Percentiles rank a stretch among this genome's conserved stretches.
Conservation (phyloP, 208 protist genomes). For the Tritrichomonas foetus region DNA sequence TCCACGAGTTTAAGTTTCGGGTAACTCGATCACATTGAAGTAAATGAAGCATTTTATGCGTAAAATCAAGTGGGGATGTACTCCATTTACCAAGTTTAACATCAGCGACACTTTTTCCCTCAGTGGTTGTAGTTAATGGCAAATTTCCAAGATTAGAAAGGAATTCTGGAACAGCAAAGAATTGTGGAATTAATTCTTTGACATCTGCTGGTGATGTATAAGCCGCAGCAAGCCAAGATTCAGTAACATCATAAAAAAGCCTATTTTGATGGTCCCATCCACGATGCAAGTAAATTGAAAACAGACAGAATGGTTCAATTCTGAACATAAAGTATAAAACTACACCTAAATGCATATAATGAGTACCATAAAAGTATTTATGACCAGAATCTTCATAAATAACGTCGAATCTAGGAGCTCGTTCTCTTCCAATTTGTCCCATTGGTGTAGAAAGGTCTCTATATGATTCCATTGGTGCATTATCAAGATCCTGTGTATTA, state of each 20-base stretch:
- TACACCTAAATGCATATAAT: slow-evolving; percentile 27
- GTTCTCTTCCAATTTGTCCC: neutral
- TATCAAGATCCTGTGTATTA: neutral
- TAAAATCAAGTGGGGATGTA: neutral
- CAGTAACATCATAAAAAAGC: neutral
- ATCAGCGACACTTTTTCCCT: neutral
- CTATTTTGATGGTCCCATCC: slow-evolving; percentile 15
- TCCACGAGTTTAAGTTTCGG: neutral
- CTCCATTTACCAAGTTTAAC: neutral
- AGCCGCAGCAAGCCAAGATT: neutral
- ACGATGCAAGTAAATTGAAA: neutral
- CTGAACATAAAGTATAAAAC: slow-evolving; percentile 20
- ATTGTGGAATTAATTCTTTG: slow-evolving; percentile 1
- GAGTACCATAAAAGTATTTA: neutral
- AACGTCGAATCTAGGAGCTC: neutral
- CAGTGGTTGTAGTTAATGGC: neutral
- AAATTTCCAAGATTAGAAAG: neutral
- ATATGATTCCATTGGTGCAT: neutral
- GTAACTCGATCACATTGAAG: neutral
- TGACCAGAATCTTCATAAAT: neutral
- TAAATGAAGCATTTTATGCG: neutral
- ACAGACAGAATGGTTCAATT: slow-evolving; percentile 9
- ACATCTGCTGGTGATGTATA: neutral
- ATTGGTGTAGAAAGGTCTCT: neutral
- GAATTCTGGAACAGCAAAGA: neutral